Evolutionary conservation across 495 filamentous ascomycete genomes (phyloP).

Genomic region (Filosporella fistucella): DNA sequence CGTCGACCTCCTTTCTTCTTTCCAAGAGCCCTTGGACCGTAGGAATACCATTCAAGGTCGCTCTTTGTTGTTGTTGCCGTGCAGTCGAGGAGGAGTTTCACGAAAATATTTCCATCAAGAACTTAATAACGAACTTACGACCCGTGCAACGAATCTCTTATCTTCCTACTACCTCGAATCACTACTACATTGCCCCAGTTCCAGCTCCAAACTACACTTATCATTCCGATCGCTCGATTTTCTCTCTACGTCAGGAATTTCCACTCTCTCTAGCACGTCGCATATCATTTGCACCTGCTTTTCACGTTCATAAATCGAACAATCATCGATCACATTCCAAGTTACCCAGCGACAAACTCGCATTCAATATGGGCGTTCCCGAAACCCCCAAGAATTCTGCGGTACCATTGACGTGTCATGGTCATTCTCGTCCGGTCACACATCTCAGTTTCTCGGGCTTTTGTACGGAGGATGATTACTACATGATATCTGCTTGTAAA

Average conservation of each 20-base stretch:
- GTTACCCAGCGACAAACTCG: neutral
- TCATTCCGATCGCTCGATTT: too few relatives aligned
- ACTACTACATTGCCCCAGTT: too few relatives aligned
- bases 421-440: conserved; percentile 91
- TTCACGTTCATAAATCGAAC: too few relatives aligned
- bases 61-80: conserved; percentile 13
- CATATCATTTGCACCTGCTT: too few relatives aligned
- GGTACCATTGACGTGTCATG: conserved; percentile 94
- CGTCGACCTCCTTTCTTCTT: conserved; percentile 4
- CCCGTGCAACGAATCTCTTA: conserved; percentile 27
- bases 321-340: neutral
- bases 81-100: neutral
- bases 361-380: conserved; percentile 36
- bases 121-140: conserved; percentile 24
- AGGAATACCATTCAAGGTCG: conserved; percentile 18
- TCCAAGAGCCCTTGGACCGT: conserved; percentile 21
- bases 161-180: too few relatives aligned
- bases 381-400: conserved; percentile 43
- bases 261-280: too few relatives aligned
- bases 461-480: conserved; percentile 68
- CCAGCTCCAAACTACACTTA: too few relatives aligned
- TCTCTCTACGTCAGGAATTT: too few relatives aligned
- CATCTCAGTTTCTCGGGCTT: conserved; percentile 91
- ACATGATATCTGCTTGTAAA: conserved; percentile 97
- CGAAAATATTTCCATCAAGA: conserved; percentile 2